Conservation (phyloP, 192 early-diverging fungal species). For the Coemansia sp. region DNA sequence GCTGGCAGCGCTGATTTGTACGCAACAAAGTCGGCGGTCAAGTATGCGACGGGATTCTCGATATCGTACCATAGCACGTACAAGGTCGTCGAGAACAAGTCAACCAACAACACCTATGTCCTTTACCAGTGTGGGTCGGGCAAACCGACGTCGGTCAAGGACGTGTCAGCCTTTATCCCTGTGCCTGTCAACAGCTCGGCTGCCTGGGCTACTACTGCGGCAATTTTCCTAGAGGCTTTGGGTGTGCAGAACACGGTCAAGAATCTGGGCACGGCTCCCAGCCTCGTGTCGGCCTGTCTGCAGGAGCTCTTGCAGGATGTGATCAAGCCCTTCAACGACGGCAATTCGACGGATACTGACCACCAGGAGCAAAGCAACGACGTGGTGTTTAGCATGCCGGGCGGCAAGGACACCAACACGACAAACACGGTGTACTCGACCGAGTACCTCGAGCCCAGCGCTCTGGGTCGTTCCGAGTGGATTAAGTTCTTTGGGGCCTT, state of each 20-base stretch:
- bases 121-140: conserved; percentile 47
- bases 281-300: conserved; percentile 51
- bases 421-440: conserved; percentile 34
- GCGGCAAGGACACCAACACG: conserved; percentile 24
- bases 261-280: conserved; percentile 42
- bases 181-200: conserved; percentile 43
- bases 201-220: conserved; percentile 40
- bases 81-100: conserved; percentile 48
- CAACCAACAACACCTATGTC: conserved; percentile 42
- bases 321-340: conserved; percentile 40
- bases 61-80: conserved; percentile 51
- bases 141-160: conserved; percentile 24
- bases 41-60: conserved; percentile 44
- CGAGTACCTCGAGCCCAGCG: conserved; percentile 39
- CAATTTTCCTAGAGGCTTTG: conserved; percentile 51
- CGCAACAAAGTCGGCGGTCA: conserved; percentile 30
- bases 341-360: conserved; percentile 30
- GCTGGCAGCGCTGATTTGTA: conserved; percentile 15
- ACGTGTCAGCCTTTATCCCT: conserved; percentile 27
- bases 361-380: conserved; percentile 31
- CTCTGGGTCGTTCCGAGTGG: conserved; percentile 53
- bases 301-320: conserved; percentile 44
- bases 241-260: conserved; percentile 41
- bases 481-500: conserved; percentile 54
- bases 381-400: conserved; percentile 39